A percentile compares a stretch with the other conserved stretches of the same genome.
These are phyloP conservation scores for Colletotrichum sp. DNA, from an alignment of 2,329 filamentous ascomycete genomes.

Conservation along the genomic window DNA sequence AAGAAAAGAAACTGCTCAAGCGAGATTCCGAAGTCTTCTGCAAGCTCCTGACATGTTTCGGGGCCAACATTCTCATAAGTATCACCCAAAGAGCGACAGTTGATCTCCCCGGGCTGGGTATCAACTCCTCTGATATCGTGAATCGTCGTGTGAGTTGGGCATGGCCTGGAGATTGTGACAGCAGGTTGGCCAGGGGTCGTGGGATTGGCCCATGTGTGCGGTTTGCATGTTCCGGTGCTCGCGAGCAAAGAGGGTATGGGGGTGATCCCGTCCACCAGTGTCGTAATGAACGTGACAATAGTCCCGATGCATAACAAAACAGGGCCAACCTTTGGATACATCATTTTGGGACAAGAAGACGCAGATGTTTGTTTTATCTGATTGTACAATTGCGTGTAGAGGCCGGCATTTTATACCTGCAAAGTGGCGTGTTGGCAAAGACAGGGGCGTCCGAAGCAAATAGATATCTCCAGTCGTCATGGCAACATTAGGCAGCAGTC, in stretches of 20 bases:
- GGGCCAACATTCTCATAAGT: neutral
- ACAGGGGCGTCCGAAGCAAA: neutral
- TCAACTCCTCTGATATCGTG: neutral
- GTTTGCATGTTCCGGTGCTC: neutral
- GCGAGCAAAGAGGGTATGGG: neutral
- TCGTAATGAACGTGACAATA: neutral
- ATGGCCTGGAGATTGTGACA: neutral
- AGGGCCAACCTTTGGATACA: neutral
- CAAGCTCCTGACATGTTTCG: neutral
- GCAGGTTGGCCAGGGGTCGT: neutral
- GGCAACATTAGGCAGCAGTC: neutral
- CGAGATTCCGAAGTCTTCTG: neutral
- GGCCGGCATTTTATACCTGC: neutral
- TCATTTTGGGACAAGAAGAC: neutral
- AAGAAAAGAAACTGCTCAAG: neutral
- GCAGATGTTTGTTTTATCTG: neutral
- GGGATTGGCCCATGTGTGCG: neutral
- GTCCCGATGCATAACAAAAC: neutral
- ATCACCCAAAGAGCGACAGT: neutral
- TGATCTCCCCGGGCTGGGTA: neutral
- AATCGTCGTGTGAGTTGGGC: neutral
- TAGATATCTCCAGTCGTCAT: neutral
- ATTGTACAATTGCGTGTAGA: neutral
- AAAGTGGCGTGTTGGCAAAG: neutral
- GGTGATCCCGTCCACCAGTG: neutral